A percentile compares a stretch with the other conserved stretches of the same genome.
Conservation (phyloP, 768 basidiomycete species). For the Naganishia friedmannii region DNA sequence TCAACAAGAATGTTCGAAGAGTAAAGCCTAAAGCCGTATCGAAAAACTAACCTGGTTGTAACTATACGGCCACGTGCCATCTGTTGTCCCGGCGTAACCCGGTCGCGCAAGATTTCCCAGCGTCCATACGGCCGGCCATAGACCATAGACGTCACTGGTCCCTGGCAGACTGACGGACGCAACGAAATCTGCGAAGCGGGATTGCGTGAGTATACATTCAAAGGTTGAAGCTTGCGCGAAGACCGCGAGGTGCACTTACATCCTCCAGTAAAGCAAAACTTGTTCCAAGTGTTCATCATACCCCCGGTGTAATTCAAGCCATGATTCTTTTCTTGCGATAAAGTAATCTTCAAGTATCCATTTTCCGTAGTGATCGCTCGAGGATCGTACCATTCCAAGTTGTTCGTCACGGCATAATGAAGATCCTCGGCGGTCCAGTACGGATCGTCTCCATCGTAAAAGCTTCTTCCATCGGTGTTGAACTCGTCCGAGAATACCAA, state of each 20-base stretch:
- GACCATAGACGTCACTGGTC: conserved; percentile 44
- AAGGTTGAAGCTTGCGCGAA: not conserved
- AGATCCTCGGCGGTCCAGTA: conserved; percentile 57
- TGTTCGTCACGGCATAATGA: conserved; percentile 54
- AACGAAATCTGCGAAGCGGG: conserved; percentile 9
- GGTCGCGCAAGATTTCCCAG: conserved; percentile 53
- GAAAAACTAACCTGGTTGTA: conserved; percentile 43
- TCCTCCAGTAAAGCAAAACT: conserved; percentile 47
- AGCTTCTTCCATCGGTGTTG: conserved; percentile 60
- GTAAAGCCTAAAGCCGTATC: not conserved
- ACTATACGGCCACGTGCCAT: conserved; percentile 52
- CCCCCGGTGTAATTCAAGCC: conserved; percentile 45
- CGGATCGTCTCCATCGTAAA: conserved; percentile 53
- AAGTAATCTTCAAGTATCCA: conserved; percentile 49
- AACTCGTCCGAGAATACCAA: conserved; percentile 89
- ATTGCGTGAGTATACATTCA: not conserved
- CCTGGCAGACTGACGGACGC: conserved; percentile 47
- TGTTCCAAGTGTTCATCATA: conserved; percentile 49
- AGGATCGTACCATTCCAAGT: conserved; percentile 54
- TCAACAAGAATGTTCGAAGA: not conserved
- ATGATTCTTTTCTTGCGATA: conserved; percentile 40
- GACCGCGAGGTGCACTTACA: not conserved
- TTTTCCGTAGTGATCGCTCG: conserved; percentile 50
- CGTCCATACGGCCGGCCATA: conserved; percentile 51
- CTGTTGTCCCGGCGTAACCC: conserved; percentile 47